Conservation (phyloP, 306 rosid genomes). For the Mimosa pudica region DNA sequence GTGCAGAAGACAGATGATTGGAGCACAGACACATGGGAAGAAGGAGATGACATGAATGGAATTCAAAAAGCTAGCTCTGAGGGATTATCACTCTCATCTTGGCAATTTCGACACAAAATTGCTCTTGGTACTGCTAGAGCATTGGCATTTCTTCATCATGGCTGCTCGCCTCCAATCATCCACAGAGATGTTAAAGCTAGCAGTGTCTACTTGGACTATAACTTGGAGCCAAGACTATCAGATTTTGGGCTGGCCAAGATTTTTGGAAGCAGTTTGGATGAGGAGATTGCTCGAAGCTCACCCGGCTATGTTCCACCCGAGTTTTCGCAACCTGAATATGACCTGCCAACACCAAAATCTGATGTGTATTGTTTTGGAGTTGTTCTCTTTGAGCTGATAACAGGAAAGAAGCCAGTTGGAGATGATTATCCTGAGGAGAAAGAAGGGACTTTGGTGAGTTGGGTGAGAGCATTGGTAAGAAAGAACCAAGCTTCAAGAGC, state of each 20-base stretch:
- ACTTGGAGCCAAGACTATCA: slow-evolving; percentile 89
- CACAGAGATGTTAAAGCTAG: slow-evolving; percentile 93
- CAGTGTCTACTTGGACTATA: slow-evolving; percentile 86
- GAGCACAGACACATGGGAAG: slow-evolving; percentile 98
- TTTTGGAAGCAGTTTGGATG: slow-evolving; percentile 81
- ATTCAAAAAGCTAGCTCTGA: slow-evolving; percentile 81
- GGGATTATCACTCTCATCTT: slow-evolving; percentile 67
- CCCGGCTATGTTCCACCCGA: slow-evolving; percentile 92
- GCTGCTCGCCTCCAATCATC: slow-evolving; percentile 96
- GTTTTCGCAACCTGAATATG: slow-evolving; percentile 61
- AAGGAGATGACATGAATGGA: slow-evolving; percentile 55
- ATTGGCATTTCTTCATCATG: slow-evolving; percentile 91
- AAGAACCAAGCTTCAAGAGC: slow-evolving; percentile 65
- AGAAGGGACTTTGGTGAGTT: slow-evolving; percentile 76
- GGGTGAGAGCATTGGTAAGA: slow-evolving; percentile 86
- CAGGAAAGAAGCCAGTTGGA: slow-evolving; percentile 83
- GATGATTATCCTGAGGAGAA: slow-evolving; percentile 84
- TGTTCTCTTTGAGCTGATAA: slow-evolving; percentile 80
- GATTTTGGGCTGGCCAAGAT: slow-evolving; percentile 93
- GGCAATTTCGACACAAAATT: slow-evolving; percentile 91
- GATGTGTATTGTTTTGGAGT: slow-evolving; percentile 96
- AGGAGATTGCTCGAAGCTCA: slow-evolving; percentile 72
- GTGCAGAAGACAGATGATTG: slow-evolving; percentile 87
- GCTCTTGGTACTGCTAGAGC: slow-evolving; percentile 97
- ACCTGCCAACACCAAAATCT: slow-evolving; percentile 76